phyloP scores from a whole-genome alignment of 495 filamentous ascomycete species.

The Darksidea phi region DNA sequence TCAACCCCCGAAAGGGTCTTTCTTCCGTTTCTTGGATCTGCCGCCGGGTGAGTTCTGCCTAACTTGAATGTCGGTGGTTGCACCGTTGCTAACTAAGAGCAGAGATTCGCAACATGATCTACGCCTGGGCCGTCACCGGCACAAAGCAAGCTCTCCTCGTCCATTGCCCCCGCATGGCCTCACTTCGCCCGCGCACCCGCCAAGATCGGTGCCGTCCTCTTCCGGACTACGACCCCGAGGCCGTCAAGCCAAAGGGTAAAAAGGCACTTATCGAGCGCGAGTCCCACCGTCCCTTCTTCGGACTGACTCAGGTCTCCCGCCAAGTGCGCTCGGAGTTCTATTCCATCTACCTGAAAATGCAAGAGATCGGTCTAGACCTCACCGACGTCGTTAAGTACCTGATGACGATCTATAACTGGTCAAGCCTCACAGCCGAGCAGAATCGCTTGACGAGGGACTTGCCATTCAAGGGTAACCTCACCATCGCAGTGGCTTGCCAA shows the following conservation, averaged over 20 bases:
- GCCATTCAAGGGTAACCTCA: background rate
- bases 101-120: conserved; percentile 12
- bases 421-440: no score
- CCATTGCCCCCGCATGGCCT: conserved; percentile 1
- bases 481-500: background rate
- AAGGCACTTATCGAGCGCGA: background rate
- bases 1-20: no score
- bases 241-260: background rate
- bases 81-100: no score
- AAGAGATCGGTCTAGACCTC: conserved; percentile 8
- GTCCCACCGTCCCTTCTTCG: background rate
- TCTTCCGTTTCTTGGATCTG: no score
- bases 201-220: background rate
- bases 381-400: background rate
- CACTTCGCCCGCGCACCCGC: background rate
- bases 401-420: background rate
- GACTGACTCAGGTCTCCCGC: conserved; percentile 13
- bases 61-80: no score
- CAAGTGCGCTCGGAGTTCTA: conserved; percentile 11
- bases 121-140: background rate
- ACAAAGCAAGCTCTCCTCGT: conserved; percentile 1
- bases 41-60: no score
- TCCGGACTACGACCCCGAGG: background rate
- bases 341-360: background rate
- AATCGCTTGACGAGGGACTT: no score